Percentiles rank a stretch among this genome's conserved stretches.
Conservation (phyloP, 176 grass and related monocot genomes). For the Avena sativa region DNA sequence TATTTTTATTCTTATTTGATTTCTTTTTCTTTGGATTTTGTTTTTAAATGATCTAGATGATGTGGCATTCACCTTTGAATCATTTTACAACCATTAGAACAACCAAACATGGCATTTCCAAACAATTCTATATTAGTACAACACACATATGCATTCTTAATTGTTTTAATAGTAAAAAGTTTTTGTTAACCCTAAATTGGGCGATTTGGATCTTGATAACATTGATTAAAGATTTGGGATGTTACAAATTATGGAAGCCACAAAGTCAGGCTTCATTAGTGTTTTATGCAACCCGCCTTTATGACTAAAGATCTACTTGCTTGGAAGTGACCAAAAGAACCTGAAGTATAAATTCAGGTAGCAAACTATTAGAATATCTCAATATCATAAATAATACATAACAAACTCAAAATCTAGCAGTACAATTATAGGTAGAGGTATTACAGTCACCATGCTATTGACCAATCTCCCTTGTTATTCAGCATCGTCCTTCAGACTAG, state of each 20-base stretch:
- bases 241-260: conserved; percentile 73
- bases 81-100: too few relatives aligned
- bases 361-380: not conserved
- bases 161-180: too few relatives aligned
- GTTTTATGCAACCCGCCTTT: conserved; percentile 78
- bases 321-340: conserved; percentile 97
- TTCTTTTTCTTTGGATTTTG: too few relatives aligned
- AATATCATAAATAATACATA: not conserved
- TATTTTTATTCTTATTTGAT: too few relatives aligned
- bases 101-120: too few relatives aligned
- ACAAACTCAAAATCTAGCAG: not conserved
- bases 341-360: conserved; percentile 44
- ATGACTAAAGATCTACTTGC: conserved; percentile 93
- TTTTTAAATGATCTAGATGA: too few relatives aligned
- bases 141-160: too few relatives aligned
- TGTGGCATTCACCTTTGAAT: too few relatives aligned
- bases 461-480: not conserved
- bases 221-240: too few relatives aligned
- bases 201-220: too few relatives aligned
- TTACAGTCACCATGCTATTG: not conserved
- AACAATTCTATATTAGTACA: too few relatives aligned
- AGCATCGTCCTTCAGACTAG: not conserved
- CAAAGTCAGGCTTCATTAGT: conserved; percentile 87
- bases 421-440: conserved; percentile 24
- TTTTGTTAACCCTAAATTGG: too few relatives aligned